Base-by-base conservation (phyloP, 2,329 filamentous ascomycete species). In the Beauveria pseudobassiana region DNA sequence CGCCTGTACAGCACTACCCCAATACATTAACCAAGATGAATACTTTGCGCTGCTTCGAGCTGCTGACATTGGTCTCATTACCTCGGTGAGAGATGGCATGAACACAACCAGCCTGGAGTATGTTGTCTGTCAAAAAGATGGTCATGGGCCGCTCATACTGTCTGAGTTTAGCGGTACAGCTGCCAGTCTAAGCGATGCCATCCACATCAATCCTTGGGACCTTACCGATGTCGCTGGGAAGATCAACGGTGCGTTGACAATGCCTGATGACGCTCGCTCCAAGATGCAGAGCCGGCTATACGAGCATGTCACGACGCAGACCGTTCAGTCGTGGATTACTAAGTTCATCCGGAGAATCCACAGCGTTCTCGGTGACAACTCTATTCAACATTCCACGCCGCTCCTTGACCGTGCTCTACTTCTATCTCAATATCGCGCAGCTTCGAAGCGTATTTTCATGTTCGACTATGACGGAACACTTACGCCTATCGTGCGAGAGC, bases 381-480 rank as follows among this genome's bases (percentile, higher is more conserved):
- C 89, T 66, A 87, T 89, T 63, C 84, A 86, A 12, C 84, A 88
- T 62, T 85, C 88, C 3, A 98, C 93, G 1, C 93, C 93, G 0
- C 82, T 88, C 1, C 84, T 98, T 22, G 92, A 98, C 71, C 87
- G 87, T 42, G 80, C 86, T 3, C 80, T 85, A 64, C 76, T 97
- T 66, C 78, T 96, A 43, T 78, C 82, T 60, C 87, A 87, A 63
- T 98, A 97, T 74, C 85, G 86, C 63, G 78, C 82, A 45, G 87
- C 91, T 3, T 83, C 83, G 64, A 91, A 90, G 75, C 87, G 95
- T 12, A 80, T 99, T 3, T 96, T 98, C 79, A 93, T 99, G 90
- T 97, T 98, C 72, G 95, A 99, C 76, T 99, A 99, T 70, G 95
- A 99, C 72, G 95, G 95, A 53, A 99, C 95, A 0, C 82, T 99